Percentiles rank a stretch among this genome's conserved stretches.
phyloP scores from a whole-genome alignment of 2,329 filamentous ascomycete species.

The Botryosphaeria agaves region DNA sequence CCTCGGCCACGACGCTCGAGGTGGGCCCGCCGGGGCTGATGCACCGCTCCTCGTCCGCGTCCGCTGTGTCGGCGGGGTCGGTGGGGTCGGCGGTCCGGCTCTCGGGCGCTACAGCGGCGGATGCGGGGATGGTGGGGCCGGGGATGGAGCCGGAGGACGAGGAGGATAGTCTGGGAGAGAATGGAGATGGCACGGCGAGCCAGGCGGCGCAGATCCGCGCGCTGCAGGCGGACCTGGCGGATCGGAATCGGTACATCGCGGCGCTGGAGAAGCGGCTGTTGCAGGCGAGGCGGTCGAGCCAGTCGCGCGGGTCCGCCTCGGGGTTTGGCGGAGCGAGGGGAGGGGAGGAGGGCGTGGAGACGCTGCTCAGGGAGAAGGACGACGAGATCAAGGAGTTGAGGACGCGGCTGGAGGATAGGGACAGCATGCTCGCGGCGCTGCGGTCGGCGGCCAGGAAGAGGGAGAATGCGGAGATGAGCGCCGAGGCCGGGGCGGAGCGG shows the following conservation, averaged over 20 bases:
- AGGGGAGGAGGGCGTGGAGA: constrained; percentile 62
- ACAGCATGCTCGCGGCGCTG: constrained; percentile 78
- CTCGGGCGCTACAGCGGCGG: too few species aligned
- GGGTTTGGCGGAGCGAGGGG: constrained; percentile 25
- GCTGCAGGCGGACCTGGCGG: constrained; percentile 85
- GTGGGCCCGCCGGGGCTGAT: constrained; percentile 10
- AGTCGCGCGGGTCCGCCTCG: constrained; percentile 67
- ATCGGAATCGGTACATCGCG: constrained; percentile 92
- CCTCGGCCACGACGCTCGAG: constrained; percentile 21
- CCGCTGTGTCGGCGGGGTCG: not conserved
- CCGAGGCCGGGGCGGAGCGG: constrained; percentile 14
- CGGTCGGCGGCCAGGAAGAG: constrained; percentile 72
- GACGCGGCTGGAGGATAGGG: constrained; percentile 81
- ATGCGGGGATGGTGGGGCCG: too few species aligned
- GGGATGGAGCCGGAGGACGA: constrained; percentile 37
- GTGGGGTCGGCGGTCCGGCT: too few species aligned
- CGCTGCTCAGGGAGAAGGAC: constrained; percentile 72
- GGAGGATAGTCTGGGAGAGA: constrained; percentile 50
- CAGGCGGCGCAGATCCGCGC: constrained; percentile 73
- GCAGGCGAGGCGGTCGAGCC: constrained; percentile 78
- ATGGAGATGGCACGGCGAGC: constrained; percentile 71
- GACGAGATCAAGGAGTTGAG: constrained; percentile 83
- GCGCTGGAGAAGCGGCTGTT: constrained; percentile 84
- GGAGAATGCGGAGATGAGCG: constrained; percentile 52
- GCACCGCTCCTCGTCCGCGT: not conserved